A percentile compares a stretch with the other conserved stretches of the same genome.
Evolutionary conservation across 208 protist species (phyloP).

Genomic region (Trypanosoma lewisi): DNA sequence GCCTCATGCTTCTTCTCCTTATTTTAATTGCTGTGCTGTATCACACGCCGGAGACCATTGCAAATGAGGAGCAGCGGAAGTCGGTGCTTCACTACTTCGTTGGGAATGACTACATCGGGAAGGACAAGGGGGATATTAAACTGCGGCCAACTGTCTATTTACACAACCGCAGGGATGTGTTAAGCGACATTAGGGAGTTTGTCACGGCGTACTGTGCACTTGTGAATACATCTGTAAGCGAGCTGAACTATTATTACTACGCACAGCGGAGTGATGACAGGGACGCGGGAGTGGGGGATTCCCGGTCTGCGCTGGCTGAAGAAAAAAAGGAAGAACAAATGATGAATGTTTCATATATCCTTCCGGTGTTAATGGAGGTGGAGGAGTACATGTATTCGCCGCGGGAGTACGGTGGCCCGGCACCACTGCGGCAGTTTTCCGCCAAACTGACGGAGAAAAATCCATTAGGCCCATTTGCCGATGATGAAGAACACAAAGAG

Average conservation of each 20-base stretch:
- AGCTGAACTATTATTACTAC: constrained; percentile 49
- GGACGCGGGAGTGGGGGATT: too few relatives aligned
- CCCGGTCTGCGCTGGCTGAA: neutral
- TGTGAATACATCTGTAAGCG: constrained; percentile 38
- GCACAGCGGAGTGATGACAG: neutral
- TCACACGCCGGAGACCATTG: constrained; percentile 34
- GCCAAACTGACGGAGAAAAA: constrained; percentile 26
- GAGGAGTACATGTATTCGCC: constrained; percentile 26
- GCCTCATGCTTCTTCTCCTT: constrained; percentile 37
- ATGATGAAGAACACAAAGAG: constrained; percentile 18
- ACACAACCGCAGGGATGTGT: constrained; percentile 35
- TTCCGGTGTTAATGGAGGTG: constrained; percentile 32
- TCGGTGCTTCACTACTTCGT: constrained; percentile 49
- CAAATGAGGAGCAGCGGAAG: constrained; percentile 41
- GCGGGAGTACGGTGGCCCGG: constrained; percentile 26
- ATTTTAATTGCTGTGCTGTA: constrained; percentile 35
- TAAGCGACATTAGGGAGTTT: constrained; percentile 39
- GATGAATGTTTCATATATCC: constrained; percentile 14
- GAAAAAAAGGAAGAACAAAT: too few relatives aligned
- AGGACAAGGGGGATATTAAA: constrained; percentile 55
- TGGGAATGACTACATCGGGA: constrained; percentile 34
- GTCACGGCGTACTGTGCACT: constrained; percentile 48
- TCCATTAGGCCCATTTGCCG: constrained; percentile 30
- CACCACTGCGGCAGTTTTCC: constrained; percentile 15
- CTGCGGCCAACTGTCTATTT: constrained; percentile 40